Evolutionary conservation across 345 rosid species (phyloP), one percentile per base, ranked within the genome.

Genomic region (Jatropha curcas): DNA sequence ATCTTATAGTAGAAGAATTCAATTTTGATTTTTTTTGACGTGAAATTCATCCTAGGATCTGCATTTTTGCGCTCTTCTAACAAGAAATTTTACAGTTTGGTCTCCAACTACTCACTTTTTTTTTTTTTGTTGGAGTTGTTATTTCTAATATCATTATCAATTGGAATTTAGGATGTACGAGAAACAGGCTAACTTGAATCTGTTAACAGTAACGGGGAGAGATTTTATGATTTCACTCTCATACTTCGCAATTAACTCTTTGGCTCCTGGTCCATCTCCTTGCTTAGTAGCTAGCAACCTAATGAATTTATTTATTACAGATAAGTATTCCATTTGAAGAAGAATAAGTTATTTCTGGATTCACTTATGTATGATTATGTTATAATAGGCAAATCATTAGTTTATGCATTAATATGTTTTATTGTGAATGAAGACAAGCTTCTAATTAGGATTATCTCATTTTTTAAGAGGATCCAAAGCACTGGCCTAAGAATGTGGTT

Each of bases 401-500:
- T 58, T 30, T 14, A 11, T 37, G 1, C 37, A 5, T 37, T 41
- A 41, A 41, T 41, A 13, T 41, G 4, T 41, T 41, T 41, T 1
- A 41, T 41, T 46, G 50, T 53, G 57, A 76, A 53, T 13, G 48
- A 25, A 68, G 25, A 19, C 12, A 12, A 30, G 17, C 13, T 67
- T 39, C 56, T 39, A 30, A 76, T n/a, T n/a, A n/a, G 19, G 14
- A 51, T 33, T 12, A 12, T 3, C 4, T 27, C 27, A 45, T 25
- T n/a, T 39, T 61, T 71, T 65, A 74, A 77, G 90, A 77, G 51
- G 83, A 80, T 31, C 79, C 81, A 39, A 70, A 67, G 4, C 72
- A 79, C 66, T 34, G 64, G 53, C 92, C 94, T 37, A 86, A 84
- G 87, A 88, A 75, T 39, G 83, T 90, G 65, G 93, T 92, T 45